Conservation (phyloP, 495 filamentous ascomycete genomes). For the Wilcoxina mikolae region DNA sequence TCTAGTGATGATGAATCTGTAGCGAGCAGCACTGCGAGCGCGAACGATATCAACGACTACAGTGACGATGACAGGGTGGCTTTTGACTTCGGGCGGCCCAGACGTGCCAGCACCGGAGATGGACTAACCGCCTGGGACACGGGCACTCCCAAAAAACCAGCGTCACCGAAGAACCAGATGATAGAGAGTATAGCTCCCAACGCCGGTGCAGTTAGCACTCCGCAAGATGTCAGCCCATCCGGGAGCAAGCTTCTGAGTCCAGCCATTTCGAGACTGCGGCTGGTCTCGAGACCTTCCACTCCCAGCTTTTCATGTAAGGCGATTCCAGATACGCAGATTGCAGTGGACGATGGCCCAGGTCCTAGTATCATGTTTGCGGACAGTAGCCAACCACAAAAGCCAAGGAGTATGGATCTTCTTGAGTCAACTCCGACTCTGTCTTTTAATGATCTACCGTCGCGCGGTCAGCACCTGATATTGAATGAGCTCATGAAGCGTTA, state of each 20-base stretch:
- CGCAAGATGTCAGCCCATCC: not conserved
- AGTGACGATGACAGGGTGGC: constrained; percentile 20
- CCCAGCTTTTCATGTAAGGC: constrained; percentile 56
- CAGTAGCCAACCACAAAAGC: constrained; percentile 15
- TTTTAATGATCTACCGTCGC: constrained; percentile 73
- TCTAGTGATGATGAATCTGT: constrained; percentile 34
- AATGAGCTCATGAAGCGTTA: constrained; percentile 67
- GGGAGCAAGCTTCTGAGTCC: not conserved
- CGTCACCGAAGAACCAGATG: not conserved
- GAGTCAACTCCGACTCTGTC: constrained; percentile 12
- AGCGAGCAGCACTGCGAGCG: constrained; percentile 34
- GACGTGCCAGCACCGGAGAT: constrained; percentile 23
- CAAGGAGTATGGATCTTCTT: not conserved
- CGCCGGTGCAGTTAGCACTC: not conserved
- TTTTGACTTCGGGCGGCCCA: constrained; percentile 6
- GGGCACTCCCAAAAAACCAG: not conserved
- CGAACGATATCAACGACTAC: constrained; percentile 37
- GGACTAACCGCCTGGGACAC: not conserved
- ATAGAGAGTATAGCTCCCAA: not conserved
- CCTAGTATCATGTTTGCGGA: constrained; percentile 69
- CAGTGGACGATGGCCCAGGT: constrained; percentile 46
- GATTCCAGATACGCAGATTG: constrained; percentile 57
- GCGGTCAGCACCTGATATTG: constrained; percentile 69
- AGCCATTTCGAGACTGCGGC: not conserved
- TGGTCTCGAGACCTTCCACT: constrained; percentile 8